phyloP scores from a whole-genome alignment of 176 grass and related monocot species.

The Oryza glaberrima region DNA sequence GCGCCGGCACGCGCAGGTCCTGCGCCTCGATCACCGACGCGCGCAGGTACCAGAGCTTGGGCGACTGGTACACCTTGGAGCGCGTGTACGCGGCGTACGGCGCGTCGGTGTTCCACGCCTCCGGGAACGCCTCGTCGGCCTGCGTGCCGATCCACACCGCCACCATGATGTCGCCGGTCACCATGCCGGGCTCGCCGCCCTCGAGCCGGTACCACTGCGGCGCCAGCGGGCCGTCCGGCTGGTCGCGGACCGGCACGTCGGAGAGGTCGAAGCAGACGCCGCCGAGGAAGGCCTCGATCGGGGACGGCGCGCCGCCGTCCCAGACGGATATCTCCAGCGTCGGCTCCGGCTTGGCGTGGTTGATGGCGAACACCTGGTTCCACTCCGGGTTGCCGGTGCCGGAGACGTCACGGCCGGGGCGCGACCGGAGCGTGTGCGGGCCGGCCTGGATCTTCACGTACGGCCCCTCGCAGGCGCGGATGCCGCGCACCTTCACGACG shows the following conservation, averaged over 20 bases:
- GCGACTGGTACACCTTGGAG: constrained; percentile 96
- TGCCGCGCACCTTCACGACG: constrained; percentile 69
- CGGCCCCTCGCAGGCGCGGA: constrained; percentile 73
- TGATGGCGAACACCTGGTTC: constrained; percentile 86
- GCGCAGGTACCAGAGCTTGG: constrained; percentile 95
- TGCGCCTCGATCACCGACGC: constrained; percentile 85
- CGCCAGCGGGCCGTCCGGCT: constrained; percentile 80
- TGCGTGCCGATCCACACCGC: constrained; percentile 95
- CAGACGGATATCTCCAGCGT: constrained; percentile 88
- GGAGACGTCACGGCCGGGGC: constrained; percentile 54
- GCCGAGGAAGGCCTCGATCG: constrained; percentile 63
- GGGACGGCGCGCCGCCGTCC: constrained; percentile 55
- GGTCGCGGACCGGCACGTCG: constrained; percentile 75
- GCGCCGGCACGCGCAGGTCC: constrained; percentile 69
- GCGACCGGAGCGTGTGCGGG: constrained; percentile 53
- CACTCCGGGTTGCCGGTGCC: constrained; percentile 75
- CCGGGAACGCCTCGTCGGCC: constrained; percentile 90
- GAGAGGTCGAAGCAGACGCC: constrained; percentile 98
- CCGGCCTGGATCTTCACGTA: constrained; percentile 71
- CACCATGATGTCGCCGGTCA: constrained; percentile 92
- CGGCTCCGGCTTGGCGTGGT: constrained; percentile 60
- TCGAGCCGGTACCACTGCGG: constrained; percentile 97
- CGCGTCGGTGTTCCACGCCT: constrained; percentile 85
- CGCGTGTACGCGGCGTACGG: constrained; percentile 83
- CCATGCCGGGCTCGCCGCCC: constrained; percentile 58